phyloP scores from a whole-genome alignment of 2,329 filamentous ascomycete genomes.

The Exophiala lecanii-corni region DNA sequence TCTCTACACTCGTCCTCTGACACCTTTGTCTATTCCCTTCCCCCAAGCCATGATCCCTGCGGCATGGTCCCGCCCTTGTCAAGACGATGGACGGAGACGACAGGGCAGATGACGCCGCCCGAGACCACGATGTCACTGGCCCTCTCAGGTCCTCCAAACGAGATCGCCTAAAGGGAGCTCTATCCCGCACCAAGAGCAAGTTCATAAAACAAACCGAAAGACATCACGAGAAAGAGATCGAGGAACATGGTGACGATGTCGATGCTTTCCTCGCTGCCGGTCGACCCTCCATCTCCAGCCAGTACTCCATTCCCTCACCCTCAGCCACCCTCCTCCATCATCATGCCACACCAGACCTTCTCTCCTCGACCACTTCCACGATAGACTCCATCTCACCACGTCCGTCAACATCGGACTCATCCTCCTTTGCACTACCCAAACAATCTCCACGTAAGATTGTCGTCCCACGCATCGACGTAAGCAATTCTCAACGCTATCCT shows the following conservation, averaged over 20 bases:
- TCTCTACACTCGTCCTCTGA: neutral
- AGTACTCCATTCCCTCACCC: conserved; percentile 1
- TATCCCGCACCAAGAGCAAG: conserved; percentile 25
- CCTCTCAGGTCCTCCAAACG: conserved; percentile 17
- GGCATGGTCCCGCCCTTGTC: conserved; percentile 2
- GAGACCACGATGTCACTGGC: conserved; percentile 9
- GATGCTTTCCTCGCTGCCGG: conserved; percentile 25
- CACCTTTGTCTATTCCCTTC: neutral
- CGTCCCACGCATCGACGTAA: conserved; percentile 34
- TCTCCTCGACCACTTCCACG: conserved; percentile 1
- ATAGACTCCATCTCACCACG: conserved; percentile 12
- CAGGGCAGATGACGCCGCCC: conserved; percentile 15
- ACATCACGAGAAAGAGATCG: conserved; percentile 12
- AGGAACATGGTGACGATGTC: conserved; percentile 18
- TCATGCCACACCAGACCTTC: neutral
- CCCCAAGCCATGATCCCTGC: conserved; percentile 12
- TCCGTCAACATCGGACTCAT: conserved; percentile 25
- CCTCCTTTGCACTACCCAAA: conserved; percentile 8
- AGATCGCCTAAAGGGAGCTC: conserved; percentile 23
- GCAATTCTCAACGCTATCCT: conserved; percentile 32
- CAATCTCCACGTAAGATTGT: conserved; percentile 30
- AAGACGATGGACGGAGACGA: conserved; percentile 24
- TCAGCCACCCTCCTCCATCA: conserved; percentile 2
- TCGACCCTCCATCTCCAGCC: conserved; percentile 17
- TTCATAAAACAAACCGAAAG: conserved; percentile 22